A percentile compares a stretch with the other conserved stretches of the same genome.
Conservation (phyloP, 352 stramenopile genomes). For the Globisporangium cylindrosporum region DNA sequence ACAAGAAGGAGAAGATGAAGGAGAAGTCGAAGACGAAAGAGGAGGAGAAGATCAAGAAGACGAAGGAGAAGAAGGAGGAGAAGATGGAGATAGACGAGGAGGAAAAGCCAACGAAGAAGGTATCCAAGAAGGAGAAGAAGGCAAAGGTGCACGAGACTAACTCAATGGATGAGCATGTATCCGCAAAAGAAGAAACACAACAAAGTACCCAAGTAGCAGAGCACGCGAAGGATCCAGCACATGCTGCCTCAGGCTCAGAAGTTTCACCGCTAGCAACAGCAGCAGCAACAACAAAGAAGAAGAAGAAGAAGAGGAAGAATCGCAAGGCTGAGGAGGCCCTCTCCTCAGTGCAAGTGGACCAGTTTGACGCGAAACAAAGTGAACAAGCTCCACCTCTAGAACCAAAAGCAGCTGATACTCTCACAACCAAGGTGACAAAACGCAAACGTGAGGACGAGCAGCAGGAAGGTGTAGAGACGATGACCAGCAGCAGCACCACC, state of each 20-base stretch:
- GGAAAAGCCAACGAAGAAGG: background rate
- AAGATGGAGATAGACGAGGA: background rate
- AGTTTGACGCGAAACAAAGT: background rate
- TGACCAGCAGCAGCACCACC: background rate
- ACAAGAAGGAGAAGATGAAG: constrained; percentile 11
- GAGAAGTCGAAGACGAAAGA: constrained; percentile 10
- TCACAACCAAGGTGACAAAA: background rate
- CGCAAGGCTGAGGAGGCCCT: background rate
- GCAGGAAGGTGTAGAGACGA: background rate
- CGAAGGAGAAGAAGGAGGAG: background rate
- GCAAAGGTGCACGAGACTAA: background rate
- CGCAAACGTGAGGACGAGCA: background rate
- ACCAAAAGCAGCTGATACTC: background rate
- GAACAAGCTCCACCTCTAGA: background rate
- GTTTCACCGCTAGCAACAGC: background rate
- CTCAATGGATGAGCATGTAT: background rate
- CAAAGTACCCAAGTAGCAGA: background rate
- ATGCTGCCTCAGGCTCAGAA: background rate
- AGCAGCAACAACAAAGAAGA: background rate
- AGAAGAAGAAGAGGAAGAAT: background rate
- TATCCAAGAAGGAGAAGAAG: background rate
- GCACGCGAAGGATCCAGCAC: background rate
- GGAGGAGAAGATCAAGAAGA: constrained; percentile 7
- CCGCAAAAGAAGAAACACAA: background rate
- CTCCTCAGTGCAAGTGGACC: background rate